These are phyloP conservation scores for Primulina huaijiensis DNA, from an alignment of 257 asterid genomes.

Conservation along the genomic window DNA sequence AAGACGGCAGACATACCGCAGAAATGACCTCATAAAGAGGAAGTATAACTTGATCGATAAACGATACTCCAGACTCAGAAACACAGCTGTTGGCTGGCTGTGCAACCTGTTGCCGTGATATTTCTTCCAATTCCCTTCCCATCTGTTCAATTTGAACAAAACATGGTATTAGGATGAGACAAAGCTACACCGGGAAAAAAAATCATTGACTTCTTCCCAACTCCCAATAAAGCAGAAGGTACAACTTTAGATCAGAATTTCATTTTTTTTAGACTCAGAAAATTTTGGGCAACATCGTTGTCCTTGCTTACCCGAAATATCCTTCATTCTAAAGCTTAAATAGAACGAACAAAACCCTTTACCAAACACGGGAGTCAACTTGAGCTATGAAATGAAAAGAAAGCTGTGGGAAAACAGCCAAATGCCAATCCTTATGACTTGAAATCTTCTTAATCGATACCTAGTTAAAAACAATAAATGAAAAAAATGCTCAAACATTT, in stretches of 20 bases:
- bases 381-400: not conserved
- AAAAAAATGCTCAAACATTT: not conserved
- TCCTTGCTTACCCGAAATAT: not conserved
- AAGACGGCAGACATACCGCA: slow-evolving; percentile 59
- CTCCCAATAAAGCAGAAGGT: slow-evolving; percentile 4
- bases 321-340: too few relatives aligned
- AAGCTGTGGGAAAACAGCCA: not conserved
- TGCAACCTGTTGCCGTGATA: slow-evolving; percentile 59
- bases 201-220: not conserved
- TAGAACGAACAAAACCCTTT: not conserved
- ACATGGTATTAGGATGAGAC: not conserved
- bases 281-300: not conserved
- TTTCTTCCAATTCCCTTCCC: slow-evolving; percentile 90
- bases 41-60: slow-evolving; percentile 75
- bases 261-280: not conserved
- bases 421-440: not conserved
- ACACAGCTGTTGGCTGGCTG: slow-evolving; percentile 87
- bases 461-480: slow-evolving; percentile 7
- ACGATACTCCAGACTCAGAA: slow-evolving; percentile 74
- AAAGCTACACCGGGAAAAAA: slow-evolving; percentile 4
- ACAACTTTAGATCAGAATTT: not conserved
- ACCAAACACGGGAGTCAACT: too few relatives aligned
- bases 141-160: slow-evolving; percentile 52
- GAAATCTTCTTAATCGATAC: slow-evolving; percentile 5
- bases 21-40: slow-evolving; percentile 84